Evolutionary conservation across 768 basidiomycete genomes (phyloP).

Genomic region (Amanita brunnescens): DNA sequence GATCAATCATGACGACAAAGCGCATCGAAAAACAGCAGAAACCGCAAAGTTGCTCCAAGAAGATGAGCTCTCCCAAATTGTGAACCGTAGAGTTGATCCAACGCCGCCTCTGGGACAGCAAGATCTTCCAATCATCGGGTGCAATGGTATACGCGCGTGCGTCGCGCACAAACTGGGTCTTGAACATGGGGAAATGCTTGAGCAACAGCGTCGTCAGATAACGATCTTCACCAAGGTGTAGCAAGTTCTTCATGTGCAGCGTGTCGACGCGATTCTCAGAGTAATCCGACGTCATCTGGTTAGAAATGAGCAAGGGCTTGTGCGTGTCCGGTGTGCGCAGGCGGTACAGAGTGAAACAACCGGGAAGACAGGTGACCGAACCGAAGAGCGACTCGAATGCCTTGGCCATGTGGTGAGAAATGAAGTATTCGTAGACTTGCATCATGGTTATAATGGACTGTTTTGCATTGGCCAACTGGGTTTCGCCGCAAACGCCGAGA

Average conservation of each 20-base stretch:
- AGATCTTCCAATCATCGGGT: slow-evolving; percentile 89
- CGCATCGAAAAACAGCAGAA: slow-evolving; percentile 99
- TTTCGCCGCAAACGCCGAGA: slow-evolving; percentile 94
- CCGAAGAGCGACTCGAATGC: slow-evolving; percentile 96
- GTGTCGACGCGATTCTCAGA: slow-evolving; percentile 96
- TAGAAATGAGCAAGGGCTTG: slow-evolving; percentile 89
- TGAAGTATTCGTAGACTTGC: slow-evolving; percentile 99
- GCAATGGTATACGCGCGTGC: slow-evolving; percentile 85
- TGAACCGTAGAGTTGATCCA: slow-evolving; percentile 99
- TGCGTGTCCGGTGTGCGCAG: slow-evolving; percentile 91
- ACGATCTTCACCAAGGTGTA: slow-evolving; percentile 98
- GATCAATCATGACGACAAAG: slow-evolving; percentile 94
- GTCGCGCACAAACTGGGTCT: slow-evolving; percentile 93
- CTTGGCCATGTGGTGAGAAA: slow-evolving; percentile 98
- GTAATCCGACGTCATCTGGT: slow-evolving; percentile 86
- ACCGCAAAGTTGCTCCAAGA: slow-evolving; percentile 85
- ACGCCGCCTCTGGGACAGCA: slow-evolving; percentile 93
- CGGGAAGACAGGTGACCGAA: slow-evolving; percentile 96
- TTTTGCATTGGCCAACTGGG: slow-evolving; percentile 85
- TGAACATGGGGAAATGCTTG: slow-evolving; percentile 88
- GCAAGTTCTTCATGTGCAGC: slow-evolving; percentile 95
- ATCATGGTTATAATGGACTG: slow-evolving; percentile 96
- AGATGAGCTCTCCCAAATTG: slow-evolving; percentile 89
- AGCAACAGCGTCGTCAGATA: slow-evolving; percentile 93
- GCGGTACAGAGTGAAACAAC: slow-evolving; percentile 98